Evolutionary conservation across 2,329 filamentous ascomycete species (phyloP).

Genomic region (Annulohypoxylon truncatum): DNA sequence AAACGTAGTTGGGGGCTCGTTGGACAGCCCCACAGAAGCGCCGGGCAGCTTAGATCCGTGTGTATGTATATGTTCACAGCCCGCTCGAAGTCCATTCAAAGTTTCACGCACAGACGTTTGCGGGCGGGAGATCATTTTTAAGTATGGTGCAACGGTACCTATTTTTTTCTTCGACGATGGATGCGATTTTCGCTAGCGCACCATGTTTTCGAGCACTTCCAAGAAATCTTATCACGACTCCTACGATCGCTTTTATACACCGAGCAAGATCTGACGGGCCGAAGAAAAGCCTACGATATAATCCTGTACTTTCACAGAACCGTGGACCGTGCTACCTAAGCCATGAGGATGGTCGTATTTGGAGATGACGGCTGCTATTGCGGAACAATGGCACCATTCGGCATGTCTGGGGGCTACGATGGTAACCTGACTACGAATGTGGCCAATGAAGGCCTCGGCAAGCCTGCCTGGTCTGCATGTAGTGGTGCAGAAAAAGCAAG

Average conservation of each 20-base stretch:
- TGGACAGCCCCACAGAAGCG: slow-evolving; percentile 13
- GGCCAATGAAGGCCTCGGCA: slow-evolving; percentile 22
- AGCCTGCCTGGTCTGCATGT: slow-evolving; percentile 15
- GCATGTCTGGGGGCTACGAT: slow-evolving; percentile 31
- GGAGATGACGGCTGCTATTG: slow-evolving; percentile 34
- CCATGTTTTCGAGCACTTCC: slow-evolving; percentile 15
- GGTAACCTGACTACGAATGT: slow-evolving; percentile 19
- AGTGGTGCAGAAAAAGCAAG: slow-evolving; percentile 29
- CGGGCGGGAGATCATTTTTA: slow-evolving; percentile 18
- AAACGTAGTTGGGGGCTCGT: slow-evolving; percentile 9
- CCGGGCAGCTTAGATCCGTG: slow-evolving; percentile 19
- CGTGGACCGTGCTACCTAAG: slow-evolving; percentile 24
- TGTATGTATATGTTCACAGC: slow-evolving; percentile 17
- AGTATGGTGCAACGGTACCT: slow-evolving; percentile 24
- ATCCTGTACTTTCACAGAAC: slow-evolving; percentile 3
- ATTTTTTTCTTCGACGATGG: slow-evolving; percentile 11
- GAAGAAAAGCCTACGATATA: slow-evolving; percentile 10
- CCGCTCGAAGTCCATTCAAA: slow-evolving; percentile 22
- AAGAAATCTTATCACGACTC: slow-evolving; percentile 12
- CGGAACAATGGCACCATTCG: slow-evolving; percentile 33
- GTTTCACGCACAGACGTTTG: slow-evolving; percentile 32
- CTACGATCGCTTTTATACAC: slow-evolving; percentile 11
- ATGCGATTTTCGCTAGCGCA: neutral
- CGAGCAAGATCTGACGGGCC: slow-evolving; percentile 17
- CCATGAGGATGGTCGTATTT: slow-evolving; percentile 35